Percentiles rank a stretch among this genome's conserved stretches.
phyloP scores from a whole-genome alignment of 2,329 filamentous ascomycete genomes.

The Pezicula carpinea region DNA sequence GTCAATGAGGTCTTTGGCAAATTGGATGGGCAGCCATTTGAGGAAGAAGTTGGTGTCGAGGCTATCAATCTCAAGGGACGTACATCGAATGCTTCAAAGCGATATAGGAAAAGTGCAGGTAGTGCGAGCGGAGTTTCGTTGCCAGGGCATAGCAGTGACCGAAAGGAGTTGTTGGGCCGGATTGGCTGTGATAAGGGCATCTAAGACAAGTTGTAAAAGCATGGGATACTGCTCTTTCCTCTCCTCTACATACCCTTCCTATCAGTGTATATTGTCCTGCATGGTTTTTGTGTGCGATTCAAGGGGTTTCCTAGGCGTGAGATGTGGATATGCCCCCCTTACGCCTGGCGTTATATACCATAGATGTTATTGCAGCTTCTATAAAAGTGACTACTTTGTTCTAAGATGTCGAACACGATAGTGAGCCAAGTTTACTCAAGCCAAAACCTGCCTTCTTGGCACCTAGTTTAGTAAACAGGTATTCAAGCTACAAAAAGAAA shows the following conservation, averaged over 20 bases:
- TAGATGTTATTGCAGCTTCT: too few species aligned
- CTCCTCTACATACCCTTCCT: not conserved
- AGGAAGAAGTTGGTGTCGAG: slow-evolving; percentile 74
- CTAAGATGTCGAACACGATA: too few species aligned
- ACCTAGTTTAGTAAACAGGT: too few species aligned
- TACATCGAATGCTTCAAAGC: slow-evolving; percentile 14
- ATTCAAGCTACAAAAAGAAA: too few species aligned
- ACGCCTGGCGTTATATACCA: too few species aligned
- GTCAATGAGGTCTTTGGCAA: slow-evolving; percentile 5
- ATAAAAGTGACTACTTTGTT: too few species aligned
- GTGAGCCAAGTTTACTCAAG: too few species aligned
- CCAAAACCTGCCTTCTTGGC: too few species aligned
- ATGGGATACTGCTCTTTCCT: not conserved
- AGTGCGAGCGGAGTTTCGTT: slow-evolving; percentile 28
- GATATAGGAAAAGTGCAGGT: slow-evolving; percentile 24
- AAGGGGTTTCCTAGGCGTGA: too few species aligned
- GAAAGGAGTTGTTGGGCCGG: slow-evolving; percentile 29
- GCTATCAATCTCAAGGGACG: slow-evolving; percentile 57
- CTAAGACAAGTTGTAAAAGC: slow-evolving; percentile 11
- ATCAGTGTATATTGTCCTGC: not conserved
- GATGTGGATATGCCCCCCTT: too few species aligned
- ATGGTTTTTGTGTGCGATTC: too few species aligned
- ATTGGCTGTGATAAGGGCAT: slow-evolving; percentile 31
- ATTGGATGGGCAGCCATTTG: slow-evolving; percentile 40
- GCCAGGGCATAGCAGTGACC: slow-evolving; percentile 25